A percentile compares a stretch with the other conserved stretches of the same genome.
phyloP scores from a whole-genome alignment of 768 basidiomycete species.

The Tylopilus vinaceipallidus region DNA sequence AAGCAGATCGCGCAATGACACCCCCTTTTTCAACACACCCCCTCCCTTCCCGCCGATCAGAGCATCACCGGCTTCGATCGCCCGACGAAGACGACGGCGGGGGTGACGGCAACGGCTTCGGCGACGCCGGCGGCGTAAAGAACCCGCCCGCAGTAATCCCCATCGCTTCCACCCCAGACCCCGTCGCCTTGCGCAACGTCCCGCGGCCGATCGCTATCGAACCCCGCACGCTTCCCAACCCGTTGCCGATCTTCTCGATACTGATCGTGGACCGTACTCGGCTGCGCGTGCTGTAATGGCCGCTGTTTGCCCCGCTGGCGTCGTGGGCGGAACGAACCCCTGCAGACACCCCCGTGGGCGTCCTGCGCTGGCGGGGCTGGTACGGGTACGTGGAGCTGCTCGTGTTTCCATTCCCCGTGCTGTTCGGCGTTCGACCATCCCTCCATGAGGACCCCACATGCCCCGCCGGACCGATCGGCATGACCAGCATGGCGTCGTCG shows the following conservation, averaged over 20 bases:
- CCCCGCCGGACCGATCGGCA: conserved; percentile 56
- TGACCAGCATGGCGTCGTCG: conserved; percentile 72
- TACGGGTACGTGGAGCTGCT: conserved; percentile 18
- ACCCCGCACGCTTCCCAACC: conserved; percentile 41
- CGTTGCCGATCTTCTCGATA: conserved; percentile 46
- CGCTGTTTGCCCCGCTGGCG: conserved; percentile 24
- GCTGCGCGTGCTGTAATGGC: conserved; percentile 38
- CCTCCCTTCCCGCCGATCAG: no score
- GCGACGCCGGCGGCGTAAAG: conserved; percentile 54
- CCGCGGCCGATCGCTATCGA: conserved; percentile 68
- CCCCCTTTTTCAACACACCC: no score
- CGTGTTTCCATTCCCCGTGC: conserved; percentile 27
- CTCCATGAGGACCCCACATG: conserved; percentile 13
- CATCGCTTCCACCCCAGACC: conserved; percentile 73
- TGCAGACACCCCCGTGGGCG: conserved; percentile 17
- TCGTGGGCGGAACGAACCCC: conserved; percentile 38
- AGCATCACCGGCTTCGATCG: no score
- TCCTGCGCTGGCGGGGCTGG: conserved; percentile 44
- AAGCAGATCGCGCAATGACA: no score
- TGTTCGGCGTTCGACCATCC: conserved; percentile 13
- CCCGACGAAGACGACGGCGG: neutral
- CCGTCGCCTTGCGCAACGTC: conserved; percentile 58
- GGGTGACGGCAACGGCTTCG: conserved; percentile 26
- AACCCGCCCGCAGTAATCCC: conserved; percentile 78
- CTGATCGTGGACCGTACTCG: conserved; percentile 59